Evolutionary conservation across 176 grass and related monocot genomes (phyloP), one percentile per base, ranked within the genome.

Genomic region (Themeda triandra): DNA sequence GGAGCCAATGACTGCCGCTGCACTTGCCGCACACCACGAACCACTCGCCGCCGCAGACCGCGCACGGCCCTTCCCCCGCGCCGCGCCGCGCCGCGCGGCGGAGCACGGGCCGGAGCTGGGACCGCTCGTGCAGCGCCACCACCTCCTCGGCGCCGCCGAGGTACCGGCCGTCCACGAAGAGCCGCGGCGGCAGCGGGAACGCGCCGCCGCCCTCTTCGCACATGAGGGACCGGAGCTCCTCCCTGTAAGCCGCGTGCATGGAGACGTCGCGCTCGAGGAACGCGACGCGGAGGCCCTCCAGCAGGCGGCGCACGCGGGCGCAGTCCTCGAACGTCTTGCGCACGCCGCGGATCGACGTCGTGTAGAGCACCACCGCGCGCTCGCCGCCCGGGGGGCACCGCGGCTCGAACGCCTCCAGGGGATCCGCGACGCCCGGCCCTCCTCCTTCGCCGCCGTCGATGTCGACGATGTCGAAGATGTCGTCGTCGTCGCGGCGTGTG

Each of bases 271-370:
- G 86, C 85, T 97, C 92, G 28, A 87, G 81, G 80, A 91, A 92
- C 75, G 80, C 85, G 29, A 97, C 79, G 30, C 84, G 83, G 59
- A 91, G 89, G 76, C 80, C 81, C 81, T 92, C 89, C 10, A 97
- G 80, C 30, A 92, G 84, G 30, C 82, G 83, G 45, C 92, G 88
- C 74, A 92, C 92, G 46, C 68, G 51, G 44, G 78, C 87, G 78
- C 95, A 92, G 76, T 97, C 92, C 94, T 97, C 94, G 81, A 94
- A 97, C 29, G 92, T 92, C 86, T 86, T 89, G 67, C 90, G 83
- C 71, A 97, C 91, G 49, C 92, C 88, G 59, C 28, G 92, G 18
- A 97, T 88, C 37, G 92, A 90, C 37, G 92, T 94, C 23, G 86
- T 91, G 92, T 97, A 97, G 6, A 97, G 77, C 73, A 94, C 82